A percentile compares a stretch with the other conserved stretches of the same genome.
Evolutionary conservation across 495 filamentous ascomycete species (phyloP).

Genomic region (Niebla homalea): DNA sequence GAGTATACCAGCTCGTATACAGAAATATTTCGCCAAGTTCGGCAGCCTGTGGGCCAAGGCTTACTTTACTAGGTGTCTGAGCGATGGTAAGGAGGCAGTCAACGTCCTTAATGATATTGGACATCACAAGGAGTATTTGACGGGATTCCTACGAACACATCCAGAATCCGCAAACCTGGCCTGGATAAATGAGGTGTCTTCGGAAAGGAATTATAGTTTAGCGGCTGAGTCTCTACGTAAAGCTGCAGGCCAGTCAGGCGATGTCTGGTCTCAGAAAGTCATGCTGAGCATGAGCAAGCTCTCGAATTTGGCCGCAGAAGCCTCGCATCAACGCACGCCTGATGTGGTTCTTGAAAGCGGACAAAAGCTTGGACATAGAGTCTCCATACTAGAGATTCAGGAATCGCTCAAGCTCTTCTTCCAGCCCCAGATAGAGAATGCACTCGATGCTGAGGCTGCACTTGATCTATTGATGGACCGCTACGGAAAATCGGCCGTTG

Average conservation of each 20-base stretch:
- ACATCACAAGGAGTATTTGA: constrained; percentile 51
- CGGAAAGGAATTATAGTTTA: constrained; percentile 54
- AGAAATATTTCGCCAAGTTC: constrained; percentile 57
- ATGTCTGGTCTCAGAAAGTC: constrained; percentile 80
- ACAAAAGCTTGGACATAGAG: constrained; percentile 41
- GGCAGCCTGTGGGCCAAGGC: constrained; percentile 67
- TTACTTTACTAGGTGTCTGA: constrained; percentile 62
- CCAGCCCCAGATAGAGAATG: constrained; percentile 41
- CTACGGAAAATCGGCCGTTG: constrained; percentile 41
- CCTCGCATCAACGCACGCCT: constrained; percentile 21
- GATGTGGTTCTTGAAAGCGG: constrained; percentile 22
- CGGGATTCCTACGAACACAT: constrained; percentile 57
- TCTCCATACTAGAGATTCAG: constrained; percentile 58
- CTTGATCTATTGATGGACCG: constrained; percentile 58
- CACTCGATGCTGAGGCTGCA: constrained; percentile 66
- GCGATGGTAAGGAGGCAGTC: constrained; percentile 44
- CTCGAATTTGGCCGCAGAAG: constrained; percentile 48
- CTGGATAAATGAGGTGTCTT: constrained; percentile 85
- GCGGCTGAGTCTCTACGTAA: constrained; percentile 55
- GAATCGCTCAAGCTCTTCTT: constrained; percentile 54
- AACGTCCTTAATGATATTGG: constrained; percentile 52
- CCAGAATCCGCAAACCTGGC: constrained; percentile 59
- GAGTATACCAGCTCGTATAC: constrained; percentile 31
- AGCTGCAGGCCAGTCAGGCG: constrained; percentile 52
- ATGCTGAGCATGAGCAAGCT: constrained; percentile 82